A percentile compares a stretch with the other conserved stretches of the same genome.
Conservation (phyloP, 805 yeast genomes). For the Ogataea pini region DNA sequence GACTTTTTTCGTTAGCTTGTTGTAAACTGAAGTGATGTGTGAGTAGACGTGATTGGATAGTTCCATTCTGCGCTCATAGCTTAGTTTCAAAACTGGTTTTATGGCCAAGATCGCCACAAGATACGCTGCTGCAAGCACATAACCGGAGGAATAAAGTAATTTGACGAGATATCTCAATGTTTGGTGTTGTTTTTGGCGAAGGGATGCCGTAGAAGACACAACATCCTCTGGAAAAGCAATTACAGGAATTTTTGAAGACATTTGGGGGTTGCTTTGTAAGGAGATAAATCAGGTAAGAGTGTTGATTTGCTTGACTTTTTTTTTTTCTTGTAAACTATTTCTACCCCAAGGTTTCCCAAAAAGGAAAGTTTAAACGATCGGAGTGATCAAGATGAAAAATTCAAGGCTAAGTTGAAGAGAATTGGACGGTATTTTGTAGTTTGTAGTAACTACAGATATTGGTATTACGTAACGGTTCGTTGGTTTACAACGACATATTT, state of each 20-base stretch:
- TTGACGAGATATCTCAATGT: constrained; percentile 32
- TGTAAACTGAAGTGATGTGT: constrained; percentile 31
- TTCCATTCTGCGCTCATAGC: constrained; percentile 41
- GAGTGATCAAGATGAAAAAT: background rate
- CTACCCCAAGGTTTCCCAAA: constrained; percentile 5
- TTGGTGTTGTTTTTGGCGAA: constrained; percentile 23
- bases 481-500: too few species aligned
- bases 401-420: too few species aligned
- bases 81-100: constrained; percentile 42
- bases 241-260: constrained; percentile 24
- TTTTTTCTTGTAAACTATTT: background rate
- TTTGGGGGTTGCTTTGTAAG: background rate
- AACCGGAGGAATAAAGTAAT: constrained; percentile 40
- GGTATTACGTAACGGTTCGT: too few species aligned
- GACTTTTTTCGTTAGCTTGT: constrained; percentile 29
- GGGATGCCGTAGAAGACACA: constrained; percentile 4
- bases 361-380: constrained; percentile 1
- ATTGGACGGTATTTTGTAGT: too few species aligned
- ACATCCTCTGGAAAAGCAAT: constrained; percentile 38
- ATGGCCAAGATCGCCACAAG: constrained; percentile 36
- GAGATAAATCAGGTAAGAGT: background rate
- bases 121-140: constrained; percentile 33
- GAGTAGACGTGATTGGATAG: constrained; percentile 33
- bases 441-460: too few species aligned
- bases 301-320: background rate